Base-by-base conservation (phyloP, 2,329 filamentous ascomycete species). In the Chalaropsis ovoidea region DNA sequence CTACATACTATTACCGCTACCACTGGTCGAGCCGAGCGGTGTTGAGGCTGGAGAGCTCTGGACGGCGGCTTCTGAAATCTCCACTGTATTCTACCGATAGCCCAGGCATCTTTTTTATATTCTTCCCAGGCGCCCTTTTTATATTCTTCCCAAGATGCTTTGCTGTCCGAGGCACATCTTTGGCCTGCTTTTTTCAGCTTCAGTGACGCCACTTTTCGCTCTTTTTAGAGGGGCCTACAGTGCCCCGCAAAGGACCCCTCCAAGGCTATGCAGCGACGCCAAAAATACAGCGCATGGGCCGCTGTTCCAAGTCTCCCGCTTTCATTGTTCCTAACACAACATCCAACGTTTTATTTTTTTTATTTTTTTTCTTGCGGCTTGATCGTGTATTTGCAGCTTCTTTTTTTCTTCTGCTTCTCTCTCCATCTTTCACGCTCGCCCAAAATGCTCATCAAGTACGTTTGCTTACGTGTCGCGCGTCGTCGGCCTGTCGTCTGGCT, bases 391-490 rank as follows among this genome's bases (percentile, higher is more conserved):
- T 39, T 39, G 35, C 43, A n/a, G 43, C 54, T 31, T 58, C n/a
- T 39, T 35, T 43, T 43, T 17, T 43, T 17, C 7, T 17, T 58
- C 15, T n/a, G 39, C 27, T 58, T 31, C n/a, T 39, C 3, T 39
- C 31, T 58, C 10, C n/a, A 6, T 39, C 54, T 39, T 54, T n/a
- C 47, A 35, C 47, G 11, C 42, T 64, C 61, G 47, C 19, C 63
- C 68, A 72, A 62, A 67, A 77, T 77, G 76, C 74, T 77, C 71
- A 82, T 83, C 79, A 83, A 83, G 81, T 82, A 70, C 64, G 76
- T 70, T 22, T 31, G 8, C 6, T 39, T n/a, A n/a, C 17, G 47
- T 22, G 41, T 63, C 61, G 13, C 31, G 22, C 47, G 27, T 11
- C 47, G 27, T 11, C 47, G 24, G 19, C 27, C 62, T 19, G 11